A percentile compares a stretch with the other conserved stretches of the same genome.
phyloP scores from a whole-genome alignment of 306 rosid species.

The Lablab purpureus region DNA sequence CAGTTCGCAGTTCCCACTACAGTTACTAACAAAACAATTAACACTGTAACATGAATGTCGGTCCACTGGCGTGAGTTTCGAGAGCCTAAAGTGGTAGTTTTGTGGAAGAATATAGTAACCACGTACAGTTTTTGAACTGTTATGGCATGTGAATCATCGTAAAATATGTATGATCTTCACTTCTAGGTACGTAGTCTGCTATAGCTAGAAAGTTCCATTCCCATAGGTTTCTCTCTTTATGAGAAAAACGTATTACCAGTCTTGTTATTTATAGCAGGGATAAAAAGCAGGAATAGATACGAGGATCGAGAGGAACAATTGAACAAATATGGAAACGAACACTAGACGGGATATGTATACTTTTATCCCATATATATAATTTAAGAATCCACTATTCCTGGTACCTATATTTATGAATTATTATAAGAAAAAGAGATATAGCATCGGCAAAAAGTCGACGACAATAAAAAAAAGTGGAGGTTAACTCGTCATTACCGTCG shows the following conservation, averaged over 20 bases:
- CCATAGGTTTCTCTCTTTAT: not conserved
- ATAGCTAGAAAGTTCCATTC: slow-evolving; percentile 47
- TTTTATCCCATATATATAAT: too few species aligned
- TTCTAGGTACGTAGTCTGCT: not conserved
- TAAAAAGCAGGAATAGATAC: too few species aligned
- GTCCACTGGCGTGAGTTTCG: slow-evolving; percentile 43
- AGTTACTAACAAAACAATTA: slow-evolving; percentile 6
- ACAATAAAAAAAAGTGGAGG: too few species aligned
- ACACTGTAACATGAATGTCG: slow-evolving; percentile 47
- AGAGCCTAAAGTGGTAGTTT: slow-evolving; percentile 26
- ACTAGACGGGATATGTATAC: too few species aligned
- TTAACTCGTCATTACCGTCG: too few species aligned
- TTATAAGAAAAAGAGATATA: too few species aligned
- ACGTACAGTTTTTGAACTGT: slow-evolving; percentile 28
- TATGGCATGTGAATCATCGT: not conserved
- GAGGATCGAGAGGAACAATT: too few species aligned
- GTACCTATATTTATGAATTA: too few species aligned
- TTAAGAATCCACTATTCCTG: too few species aligned
- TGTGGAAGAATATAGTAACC: not conserved
- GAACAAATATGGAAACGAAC: too few species aligned
- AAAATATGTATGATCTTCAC: not conserved
- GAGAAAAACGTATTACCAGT: not conserved
- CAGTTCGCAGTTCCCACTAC: slow-evolving; percentile 6
- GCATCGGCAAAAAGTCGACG: too few species aligned
- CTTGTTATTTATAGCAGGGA: too few species aligned